Base-by-base conservation (phyloP, 177 flowering plant genomes). In the Vitis hybrid region DNA sequence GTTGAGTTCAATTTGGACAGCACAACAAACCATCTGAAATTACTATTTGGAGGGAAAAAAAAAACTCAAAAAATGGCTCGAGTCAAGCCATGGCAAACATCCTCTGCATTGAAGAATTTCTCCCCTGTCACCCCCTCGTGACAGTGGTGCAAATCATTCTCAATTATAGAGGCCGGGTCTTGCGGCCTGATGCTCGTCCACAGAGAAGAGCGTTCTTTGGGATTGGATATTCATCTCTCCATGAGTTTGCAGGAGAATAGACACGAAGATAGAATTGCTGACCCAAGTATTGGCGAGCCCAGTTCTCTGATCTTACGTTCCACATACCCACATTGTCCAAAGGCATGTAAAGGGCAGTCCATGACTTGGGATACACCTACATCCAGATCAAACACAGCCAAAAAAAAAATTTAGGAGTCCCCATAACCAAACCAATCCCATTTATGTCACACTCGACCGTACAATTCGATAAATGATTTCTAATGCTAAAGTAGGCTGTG, bases 241-340 rank as follows among this genome's bases (percentile, higher is more conserved):
- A 79, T 7, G 91, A 87, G 59, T 77, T 87, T 18, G 81, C 78
- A 9, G 87, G 71, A 0, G 89, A 76, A 57, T 78, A 84, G 1
- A 89, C 89, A 0, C 93, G 84, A 22, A 89, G 78, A 76, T 88
- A 88, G 77, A 87, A 82, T 61, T 88, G 93, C 66, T 88, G 93
- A 13, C 93, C 93, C 12, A 88, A 72, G 72, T 88, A 87, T 63
- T 88, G 93, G n/a, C 86, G 82, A 13, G 80, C 90, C 93, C 93
- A 87, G 64, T 80, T 81, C 80, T 85, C 86, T 2, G 90, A 85
- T 76, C 93, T 80, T 53, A 88, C 29, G 61, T 88, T 87, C 93
- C 93, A 88, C 90, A 88, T 87, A 56, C 93, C 92, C 54, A 85
- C 89, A 69, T 86, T 88, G 84, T 88, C 92, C 60, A 88, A 22